Percentiles rank a stretch among this genome's conserved stretches.
Conservation (phyloP, 2,329 filamentous ascomycete species). For the Metarhizium rileyi region DNA sequence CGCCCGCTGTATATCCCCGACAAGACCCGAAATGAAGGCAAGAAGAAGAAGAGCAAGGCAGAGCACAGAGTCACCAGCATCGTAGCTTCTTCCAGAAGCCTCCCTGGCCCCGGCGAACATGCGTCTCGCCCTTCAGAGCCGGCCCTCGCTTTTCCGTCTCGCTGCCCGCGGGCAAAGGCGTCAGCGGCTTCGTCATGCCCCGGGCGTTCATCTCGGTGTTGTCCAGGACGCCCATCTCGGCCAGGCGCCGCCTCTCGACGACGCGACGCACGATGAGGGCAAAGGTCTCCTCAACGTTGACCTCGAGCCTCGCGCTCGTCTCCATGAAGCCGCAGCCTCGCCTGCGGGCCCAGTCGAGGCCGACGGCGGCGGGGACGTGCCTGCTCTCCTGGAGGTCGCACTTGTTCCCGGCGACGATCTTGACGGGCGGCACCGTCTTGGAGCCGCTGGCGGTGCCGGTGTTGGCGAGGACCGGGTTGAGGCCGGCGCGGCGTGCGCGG, state of each 20-base stretch:
- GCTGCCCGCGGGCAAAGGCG: conserved; percentile 35
- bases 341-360: conserved; percentile 66
- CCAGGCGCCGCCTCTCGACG: conserved; percentile 43
- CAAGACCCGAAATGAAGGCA: not conserved
- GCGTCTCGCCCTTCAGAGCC: conserved; percentile 31
- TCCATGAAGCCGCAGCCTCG: conserved; percentile 81
- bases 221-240: conserved; percentile 35
- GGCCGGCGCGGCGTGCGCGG: conserved; percentile 36
- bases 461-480: conserved; percentile 20
- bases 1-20: not conserved
- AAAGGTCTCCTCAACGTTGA: conserved; percentile 87
- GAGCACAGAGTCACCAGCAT: conserved; percentile 36
- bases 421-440: conserved; percentile 59
- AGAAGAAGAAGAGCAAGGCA: not conserved
- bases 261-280: conserved; percentile 56
- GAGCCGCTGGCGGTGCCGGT: conserved; percentile 24
- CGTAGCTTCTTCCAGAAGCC: conserved; percentile 47
- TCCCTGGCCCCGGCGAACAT: conserved; percentile 30
- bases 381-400: conserved; percentile 66
- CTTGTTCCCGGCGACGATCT: conserved; percentile 80
- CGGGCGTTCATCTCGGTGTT: conserved; percentile 35
- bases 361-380: conserved; percentile 58
- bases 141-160: conserved; percentile 37
- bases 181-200: conserved; percentile 49
- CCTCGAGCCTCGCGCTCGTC: conserved; percentile 72